A percentile compares a stretch with the other conserved stretches of the same genome.
Conservation (phyloP, 2,329 filamentous ascomycete species). For the Triangularia setosa region DNA sequence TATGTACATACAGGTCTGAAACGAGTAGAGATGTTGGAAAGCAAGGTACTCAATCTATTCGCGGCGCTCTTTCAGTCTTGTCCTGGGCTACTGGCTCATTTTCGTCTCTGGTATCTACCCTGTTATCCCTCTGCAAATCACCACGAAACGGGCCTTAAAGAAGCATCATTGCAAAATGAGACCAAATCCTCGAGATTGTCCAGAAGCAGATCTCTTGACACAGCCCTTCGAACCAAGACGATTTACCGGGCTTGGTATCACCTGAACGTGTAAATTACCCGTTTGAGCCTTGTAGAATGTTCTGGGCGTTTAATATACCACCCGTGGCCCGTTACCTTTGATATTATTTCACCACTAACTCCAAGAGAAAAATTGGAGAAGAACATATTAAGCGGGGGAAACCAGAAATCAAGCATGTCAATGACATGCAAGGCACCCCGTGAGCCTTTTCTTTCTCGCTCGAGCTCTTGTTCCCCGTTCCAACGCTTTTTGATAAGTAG, state of each 20-base stretch:
- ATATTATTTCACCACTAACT: too few species aligned
- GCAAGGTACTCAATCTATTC: too few species aligned
- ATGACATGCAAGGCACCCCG: neutral
- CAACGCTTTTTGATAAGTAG: neutral
- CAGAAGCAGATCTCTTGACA: neutral
- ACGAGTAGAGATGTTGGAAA: too few species aligned
- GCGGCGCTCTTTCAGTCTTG: too few species aligned
- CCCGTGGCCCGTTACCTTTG: too few species aligned
- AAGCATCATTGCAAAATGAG: neutral
- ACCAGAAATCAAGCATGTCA: neutral
- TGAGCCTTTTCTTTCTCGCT: too few species aligned
- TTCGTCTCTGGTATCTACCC: neutral
- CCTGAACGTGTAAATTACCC: neutral
- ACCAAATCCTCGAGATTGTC: neutral
- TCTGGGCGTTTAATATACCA: conserved; percentile 1
- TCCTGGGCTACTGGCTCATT: neutral
- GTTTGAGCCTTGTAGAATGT: neutral
- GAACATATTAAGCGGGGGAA: neutral
- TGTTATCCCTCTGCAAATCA: neutral
- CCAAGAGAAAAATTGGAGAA: neutral
- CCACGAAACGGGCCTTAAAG: neutral
- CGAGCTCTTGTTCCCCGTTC: neutral
- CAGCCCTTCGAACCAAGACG: neutral
- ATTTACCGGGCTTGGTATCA: conserved; percentile 4
- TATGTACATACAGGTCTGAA: too few species aligned